Percentiles rank a stretch among this genome's conserved stretches.
phyloP scores from a whole-genome alignment of 208 protist species.

The Polymyxa betae region DNA sequence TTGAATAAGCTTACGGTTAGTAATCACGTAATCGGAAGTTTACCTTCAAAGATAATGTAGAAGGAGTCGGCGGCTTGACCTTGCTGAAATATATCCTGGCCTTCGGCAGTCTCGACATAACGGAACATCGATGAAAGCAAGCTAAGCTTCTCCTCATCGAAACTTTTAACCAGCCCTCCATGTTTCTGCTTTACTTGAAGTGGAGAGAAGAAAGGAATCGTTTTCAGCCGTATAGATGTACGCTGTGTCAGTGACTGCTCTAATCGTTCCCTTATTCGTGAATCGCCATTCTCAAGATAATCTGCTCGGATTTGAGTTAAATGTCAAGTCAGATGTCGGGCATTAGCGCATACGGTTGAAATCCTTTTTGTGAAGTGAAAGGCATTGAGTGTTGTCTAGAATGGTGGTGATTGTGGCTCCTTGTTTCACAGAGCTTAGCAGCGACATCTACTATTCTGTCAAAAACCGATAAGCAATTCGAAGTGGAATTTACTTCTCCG shows the following conservation, averaged over 20 bases:
- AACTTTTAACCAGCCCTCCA: not conserved
- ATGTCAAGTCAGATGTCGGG: not conserved
- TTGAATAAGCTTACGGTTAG: not conserved
- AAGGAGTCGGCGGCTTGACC: slow-evolving; percentile 20
- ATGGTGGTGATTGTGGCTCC: not conserved
- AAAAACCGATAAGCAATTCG: not conserved
- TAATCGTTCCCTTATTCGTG: not conserved
- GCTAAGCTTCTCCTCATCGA: slow-evolving; percentile 27
- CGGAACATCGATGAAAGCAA: slow-evolving; percentile 5
- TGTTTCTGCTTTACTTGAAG: not conserved
- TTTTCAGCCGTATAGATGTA: not conserved
- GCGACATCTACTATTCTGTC: not conserved
- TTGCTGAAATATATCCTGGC: slow-evolving; percentile 49
- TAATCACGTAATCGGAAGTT: not conserved
- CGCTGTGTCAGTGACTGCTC: slow-evolving; percentile 6
- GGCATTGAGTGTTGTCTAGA: slow-evolving; percentile 46
- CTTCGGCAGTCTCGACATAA: not conserved
- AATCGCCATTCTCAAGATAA: slow-evolving; percentile 23
- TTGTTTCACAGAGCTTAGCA: slow-evolving; percentile 26
- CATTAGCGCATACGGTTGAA: not conserved
- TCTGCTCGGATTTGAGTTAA: not conserved
- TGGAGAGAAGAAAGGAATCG: slow-evolving; percentile 31
- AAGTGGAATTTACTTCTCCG: not conserved
- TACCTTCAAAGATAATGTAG: slow-evolving; percentile 44
- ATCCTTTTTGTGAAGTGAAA: not conserved